Evolutionary conservation across 352 stramenopile genomes (phyloP), one percentile per base, ranked within the genome.

Genomic region (Pythium chondricola): DNA sequence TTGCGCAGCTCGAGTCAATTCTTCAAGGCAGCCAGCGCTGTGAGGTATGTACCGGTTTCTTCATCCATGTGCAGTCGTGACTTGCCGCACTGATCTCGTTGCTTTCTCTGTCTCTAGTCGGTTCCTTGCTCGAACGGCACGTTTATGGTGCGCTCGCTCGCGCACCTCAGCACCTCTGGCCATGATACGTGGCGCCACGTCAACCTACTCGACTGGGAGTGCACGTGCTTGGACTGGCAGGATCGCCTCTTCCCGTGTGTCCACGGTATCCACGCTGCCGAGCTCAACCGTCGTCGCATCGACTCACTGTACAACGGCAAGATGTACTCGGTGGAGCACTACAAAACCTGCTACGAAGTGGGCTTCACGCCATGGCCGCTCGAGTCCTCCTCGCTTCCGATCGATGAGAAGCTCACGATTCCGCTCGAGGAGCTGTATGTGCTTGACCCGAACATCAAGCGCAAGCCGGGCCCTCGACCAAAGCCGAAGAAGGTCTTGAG

Each of bases 151-250:
- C 78, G 75, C 22, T 87, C 80, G 36, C 50, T 88, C 10, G 75
- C 70, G 7, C 67, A 81, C 27, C 69, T 74, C 21, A 63, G 63
- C 2, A 48, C 77, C 10, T 64, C 81, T 41, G 72, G 63, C 27
- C 72, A 81, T n/a, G 75, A 87, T 44, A 76, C 66, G 37, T 90
- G 79, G 79, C 75, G 75, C 21, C 75, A 90, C 31, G 79, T 90
- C 22, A 86, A 87, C 51, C 61, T 90, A 11, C 46, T 75, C 1
- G 69, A 84, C 38, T 86, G 74, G 71, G 74, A 90, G 43, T 90
- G 79, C 56, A 86, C 75, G 22, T 90, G 79, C 42, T 68, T 83
- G n/a, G 75, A 84, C 42, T 90, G 79, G 79, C 79, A 90, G 42
- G 79, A 90, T 43, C 71, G 78, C 16, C 64, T 76, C 30, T 88